Evolutionary conservation across 148 eudicot species (phyloP).

Genomic region (Vaccinium corymbosum): DNA sequence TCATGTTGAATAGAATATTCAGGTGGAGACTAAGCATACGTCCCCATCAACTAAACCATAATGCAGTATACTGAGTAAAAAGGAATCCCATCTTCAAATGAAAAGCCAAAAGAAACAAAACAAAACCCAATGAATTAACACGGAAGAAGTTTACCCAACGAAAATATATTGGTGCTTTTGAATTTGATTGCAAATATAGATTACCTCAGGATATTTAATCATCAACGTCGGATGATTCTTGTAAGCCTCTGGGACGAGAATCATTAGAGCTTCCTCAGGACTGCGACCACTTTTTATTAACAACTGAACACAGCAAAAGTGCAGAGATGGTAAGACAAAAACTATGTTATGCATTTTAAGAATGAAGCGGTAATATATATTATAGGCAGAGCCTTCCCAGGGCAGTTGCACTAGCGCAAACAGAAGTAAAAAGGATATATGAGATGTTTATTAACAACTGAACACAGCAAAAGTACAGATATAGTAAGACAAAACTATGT

Average conservation of each 20-base stretch:
- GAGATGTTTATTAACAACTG: constrained; percentile 68
- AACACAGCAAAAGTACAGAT: constrained; percentile 11
- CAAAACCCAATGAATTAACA: not conserved
- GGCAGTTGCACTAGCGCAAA: not conserved
- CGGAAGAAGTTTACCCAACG: not conserved
- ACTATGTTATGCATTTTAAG: constrained; percentile 10
- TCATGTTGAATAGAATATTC: not conserved
- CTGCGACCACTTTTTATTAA: constrained; percentile 93
- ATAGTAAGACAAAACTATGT: constrained; percentile 4
- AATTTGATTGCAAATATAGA: constrained; percentile 9
- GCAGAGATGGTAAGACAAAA: not conserved
- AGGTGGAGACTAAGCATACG: not conserved
- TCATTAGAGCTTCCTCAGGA: constrained; percentile 92
- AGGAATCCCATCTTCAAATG: not conserved
- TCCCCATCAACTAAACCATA: not conserved
- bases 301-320: constrained; percentile 43
- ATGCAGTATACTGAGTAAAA: not conserved
- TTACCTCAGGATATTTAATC: constrained; percentile 96
- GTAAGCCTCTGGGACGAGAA: constrained; percentile 98
- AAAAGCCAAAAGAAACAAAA: not conserved
- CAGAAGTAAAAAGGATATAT: not conserved
- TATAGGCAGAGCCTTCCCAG: not conserved
- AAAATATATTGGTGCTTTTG: not conserved
- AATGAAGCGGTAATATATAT: constrained; percentile 1
- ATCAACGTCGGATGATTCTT: constrained; percentile 87